phyloP scores from a whole-genome alignment of 2,329 filamentous ascomycete species.

The Byssochlamys sp. region DNA sequence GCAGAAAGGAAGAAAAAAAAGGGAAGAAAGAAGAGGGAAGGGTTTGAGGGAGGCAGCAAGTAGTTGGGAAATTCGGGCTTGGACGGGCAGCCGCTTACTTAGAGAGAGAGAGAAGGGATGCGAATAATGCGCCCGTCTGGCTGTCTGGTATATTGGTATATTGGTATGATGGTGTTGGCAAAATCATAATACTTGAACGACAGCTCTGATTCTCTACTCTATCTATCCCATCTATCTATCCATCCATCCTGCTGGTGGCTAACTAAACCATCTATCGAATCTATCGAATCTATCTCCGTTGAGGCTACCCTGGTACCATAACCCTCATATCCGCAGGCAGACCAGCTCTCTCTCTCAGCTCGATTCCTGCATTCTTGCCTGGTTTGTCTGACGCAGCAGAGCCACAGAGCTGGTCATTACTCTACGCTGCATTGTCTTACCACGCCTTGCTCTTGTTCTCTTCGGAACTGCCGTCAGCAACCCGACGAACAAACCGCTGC shows the following conservation, averaged over 20 bases:
- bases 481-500: background rate
- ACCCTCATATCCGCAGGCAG: background rate
- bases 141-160: no score
- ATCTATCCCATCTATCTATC: no score
- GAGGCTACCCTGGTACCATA: background rate
- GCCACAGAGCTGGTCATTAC: background rate
- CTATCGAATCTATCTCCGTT: background rate
- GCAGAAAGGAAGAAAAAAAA: background rate
- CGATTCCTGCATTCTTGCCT: background rate
- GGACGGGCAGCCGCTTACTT: background rate
- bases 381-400: background rate
- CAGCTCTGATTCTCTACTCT: no score
- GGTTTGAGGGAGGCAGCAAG: background rate
- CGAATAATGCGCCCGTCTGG: background rate
- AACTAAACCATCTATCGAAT: background rate
- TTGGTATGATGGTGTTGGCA: no score
- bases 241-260: no score
- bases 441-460: conserved; percentile 4
- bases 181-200: no score
- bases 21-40: background rate
- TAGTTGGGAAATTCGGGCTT: background rate
- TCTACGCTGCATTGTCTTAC: background rate
- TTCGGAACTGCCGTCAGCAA: conserved; percentile 1
- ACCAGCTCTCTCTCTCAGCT: background rate
- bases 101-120: background rate